Evolutionary conservation across 1,284 basidiomycete species (phyloP).

Genomic region (Pyrrhoderma noxium): DNA sequence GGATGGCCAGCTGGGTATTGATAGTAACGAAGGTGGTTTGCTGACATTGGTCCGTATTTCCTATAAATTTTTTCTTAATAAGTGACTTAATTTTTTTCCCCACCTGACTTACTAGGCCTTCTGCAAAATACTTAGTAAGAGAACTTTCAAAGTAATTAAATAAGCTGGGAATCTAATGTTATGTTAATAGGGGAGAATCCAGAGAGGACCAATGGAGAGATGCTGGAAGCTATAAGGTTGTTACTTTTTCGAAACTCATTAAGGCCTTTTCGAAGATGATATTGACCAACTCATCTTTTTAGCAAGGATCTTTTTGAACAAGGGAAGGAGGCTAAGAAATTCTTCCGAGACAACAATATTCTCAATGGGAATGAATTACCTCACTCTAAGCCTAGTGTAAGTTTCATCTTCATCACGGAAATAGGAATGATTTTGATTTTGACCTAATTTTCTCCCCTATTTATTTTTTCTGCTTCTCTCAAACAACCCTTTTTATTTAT

Average conservation of each 20-base stretch:
- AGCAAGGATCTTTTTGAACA: slow-evolving; percentile 7
- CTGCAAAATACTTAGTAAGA: not conserved
- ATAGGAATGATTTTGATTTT: too few relatives aligned
- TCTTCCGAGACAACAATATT: not conserved
- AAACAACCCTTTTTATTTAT: not conserved
- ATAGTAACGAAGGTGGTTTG: slow-evolving; percentile 9
- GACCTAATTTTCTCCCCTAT: too few relatives aligned
- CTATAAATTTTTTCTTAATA: not conserved
- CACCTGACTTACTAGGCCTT: not conserved
- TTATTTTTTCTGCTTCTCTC: not conserved
- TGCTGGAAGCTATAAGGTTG: slow-evolving; percentile 12
- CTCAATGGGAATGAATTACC: slow-evolving; percentile 3
- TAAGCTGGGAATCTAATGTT: not conserved
- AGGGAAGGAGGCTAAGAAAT: slow-evolving; percentile 9
- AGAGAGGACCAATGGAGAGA: slow-evolving; percentile 8
- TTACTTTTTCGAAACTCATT: not conserved
- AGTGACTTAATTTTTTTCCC: not conserved
- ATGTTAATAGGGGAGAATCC: slow-evolving; percentile 7
- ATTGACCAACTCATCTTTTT: not conserved
- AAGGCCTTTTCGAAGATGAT: not conserved
- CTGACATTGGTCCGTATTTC: slow-evolving; percentile 7
- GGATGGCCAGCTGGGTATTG: slow-evolving; percentile 14
- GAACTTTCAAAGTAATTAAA: not conserved
- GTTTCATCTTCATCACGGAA: not conserved
- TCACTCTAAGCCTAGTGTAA: slow-evolving; percentile 13